Base-by-base conservation (phyloP, 1,139 yeast genomes). In the Taiozyma sp. region DNA sequence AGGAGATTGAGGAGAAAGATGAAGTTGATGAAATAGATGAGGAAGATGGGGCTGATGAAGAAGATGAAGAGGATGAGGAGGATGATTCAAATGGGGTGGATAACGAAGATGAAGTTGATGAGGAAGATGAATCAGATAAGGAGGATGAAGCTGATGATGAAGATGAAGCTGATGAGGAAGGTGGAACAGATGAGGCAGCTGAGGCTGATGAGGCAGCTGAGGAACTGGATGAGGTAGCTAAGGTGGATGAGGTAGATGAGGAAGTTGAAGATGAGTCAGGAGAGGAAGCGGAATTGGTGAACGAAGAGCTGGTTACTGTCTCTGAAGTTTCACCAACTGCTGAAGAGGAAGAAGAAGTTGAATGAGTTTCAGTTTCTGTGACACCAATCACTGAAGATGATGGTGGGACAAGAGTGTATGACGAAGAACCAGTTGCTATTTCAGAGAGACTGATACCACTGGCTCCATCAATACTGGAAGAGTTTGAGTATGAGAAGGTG, bases 1-100 rank as follows among this genome's bases (percentile, higher is more conserved):
- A 32, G 22, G 54, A 19, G n/a, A 65, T 44, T 4, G 64, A 24
- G 14, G 64, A 30, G 24, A 64, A 22, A 34, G 61, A 42, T 13
- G 62, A 47, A 13, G 61, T 41, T 8, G 62, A 46, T 8, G 60
- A 14, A 12, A 57, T 28, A 10, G 57, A 41, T 13, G 59, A 34
- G 4, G 55, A 23, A 1, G 54, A 43, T 10, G 56, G 40, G 19
- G 55, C 42, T 19, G 64, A 40, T 13, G 60, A 45, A 8, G 64
- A 41, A 16, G 61, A 30, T 23, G 50, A 38, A 23, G 54, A 16
- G 2, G 55, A 16, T 3, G 51, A 36, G 8, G 54, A 2, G 10
- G 54, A 24, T 3, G 46, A 39, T 5, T 49, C 28, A 9, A 53
- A 45, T 8, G 53, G 14, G 8, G 54, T 41, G 30, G 51, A 46